These are phyloP conservation scores for Dioszegia aurantiaca DNA, from an alignment of 768 basidiomycete genomes.

Conservation along the genomic window DNA sequence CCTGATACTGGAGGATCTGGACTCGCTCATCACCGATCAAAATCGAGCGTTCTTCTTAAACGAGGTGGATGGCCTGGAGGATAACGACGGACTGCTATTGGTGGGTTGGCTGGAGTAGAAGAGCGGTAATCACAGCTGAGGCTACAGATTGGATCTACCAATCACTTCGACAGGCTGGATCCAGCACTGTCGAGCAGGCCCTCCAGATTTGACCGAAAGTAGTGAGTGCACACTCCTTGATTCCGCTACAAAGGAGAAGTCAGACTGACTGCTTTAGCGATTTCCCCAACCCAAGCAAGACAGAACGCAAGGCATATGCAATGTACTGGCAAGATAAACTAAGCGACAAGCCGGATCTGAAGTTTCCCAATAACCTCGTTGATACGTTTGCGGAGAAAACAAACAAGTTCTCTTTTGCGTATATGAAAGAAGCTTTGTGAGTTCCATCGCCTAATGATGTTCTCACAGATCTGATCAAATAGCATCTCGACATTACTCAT, in stretches of 20 bases:
- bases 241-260: no score
- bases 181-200: conserved; percentile 72
- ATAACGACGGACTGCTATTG: conserved; percentile 74
- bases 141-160: conserved; percentile 57
- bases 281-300: conserved; percentile 68
- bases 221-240: no score
- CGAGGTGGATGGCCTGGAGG: conserved; percentile 70
- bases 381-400: conserved; percentile 63
- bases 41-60: conserved; percentile 88
- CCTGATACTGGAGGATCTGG: conserved; percentile 65
- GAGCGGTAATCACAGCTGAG: neutral
- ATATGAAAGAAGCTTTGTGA: conserved; percentile 84
- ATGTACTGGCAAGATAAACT: conserved; percentile 81
- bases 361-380: conserved; percentile 67
- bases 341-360: conserved; percentile 60
- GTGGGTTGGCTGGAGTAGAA: conserved; percentile 49
- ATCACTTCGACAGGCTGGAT: conserved; percentile 77
- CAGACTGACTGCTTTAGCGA: conserved; percentile 55
- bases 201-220: conserved; percentile 82
- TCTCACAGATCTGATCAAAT: conserved; percentile 1
- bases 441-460: no score
- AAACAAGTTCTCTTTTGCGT: conserved; percentile 74
- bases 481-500: conserved; percentile 74
- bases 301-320: conserved; percentile 66
- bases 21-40: conserved; percentile 71